Conservation (phyloP, 2,329 filamentous ascomycete genomes). For the Penicillium fuscoglaucum region DNA sequence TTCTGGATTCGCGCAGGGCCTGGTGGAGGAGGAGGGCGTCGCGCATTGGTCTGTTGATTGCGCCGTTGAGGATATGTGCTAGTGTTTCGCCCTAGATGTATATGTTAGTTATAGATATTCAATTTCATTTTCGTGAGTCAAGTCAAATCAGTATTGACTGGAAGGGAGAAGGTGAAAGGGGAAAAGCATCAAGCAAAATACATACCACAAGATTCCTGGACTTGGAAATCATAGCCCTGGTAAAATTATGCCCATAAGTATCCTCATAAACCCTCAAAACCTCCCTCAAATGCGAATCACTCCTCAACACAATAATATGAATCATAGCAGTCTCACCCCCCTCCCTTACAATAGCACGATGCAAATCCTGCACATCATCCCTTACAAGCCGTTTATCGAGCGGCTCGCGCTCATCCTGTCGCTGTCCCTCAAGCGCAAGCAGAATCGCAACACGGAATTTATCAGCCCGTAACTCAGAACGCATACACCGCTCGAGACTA, state of each 20-base stretch:
- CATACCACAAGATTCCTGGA: constrained; percentile 89
- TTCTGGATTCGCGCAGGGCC: constrained; percentile 72
- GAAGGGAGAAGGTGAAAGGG: not conserved
- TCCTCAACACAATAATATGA: constrained; percentile 74
- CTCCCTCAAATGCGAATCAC: constrained; percentile 78
- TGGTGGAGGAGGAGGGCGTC: constrained; percentile 90
- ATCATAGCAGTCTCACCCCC: constrained; percentile 90
- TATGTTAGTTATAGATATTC: constrained; percentile 12
- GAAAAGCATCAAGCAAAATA: constrained; percentile 28
- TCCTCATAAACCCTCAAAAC: constrained; percentile 75
- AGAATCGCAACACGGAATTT: constrained; percentile 92
- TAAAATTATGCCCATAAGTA: constrained; percentile 76
- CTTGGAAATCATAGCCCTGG: constrained; percentile 80
- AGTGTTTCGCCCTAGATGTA: constrained; percentile 82
- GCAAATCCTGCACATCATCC: constrained; percentile 71
- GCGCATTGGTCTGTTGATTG: constrained; percentile 92
- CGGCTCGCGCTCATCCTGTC: constrained; percentile 78
- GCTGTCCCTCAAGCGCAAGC: constrained; percentile 74
- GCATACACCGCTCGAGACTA: constrained; percentile 80
- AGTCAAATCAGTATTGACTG: not conserved
- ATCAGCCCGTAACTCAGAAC: constrained; percentile 87
- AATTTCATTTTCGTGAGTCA: not conserved
- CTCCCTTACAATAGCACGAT: constrained; percentile 66
- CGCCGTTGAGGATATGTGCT: constrained; percentile 91
- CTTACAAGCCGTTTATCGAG: constrained; percentile 63